phyloP scores from a whole-genome alignment of 2,329 filamentous ascomycete genomes.

The Venturiaceae sp. region DNA sequence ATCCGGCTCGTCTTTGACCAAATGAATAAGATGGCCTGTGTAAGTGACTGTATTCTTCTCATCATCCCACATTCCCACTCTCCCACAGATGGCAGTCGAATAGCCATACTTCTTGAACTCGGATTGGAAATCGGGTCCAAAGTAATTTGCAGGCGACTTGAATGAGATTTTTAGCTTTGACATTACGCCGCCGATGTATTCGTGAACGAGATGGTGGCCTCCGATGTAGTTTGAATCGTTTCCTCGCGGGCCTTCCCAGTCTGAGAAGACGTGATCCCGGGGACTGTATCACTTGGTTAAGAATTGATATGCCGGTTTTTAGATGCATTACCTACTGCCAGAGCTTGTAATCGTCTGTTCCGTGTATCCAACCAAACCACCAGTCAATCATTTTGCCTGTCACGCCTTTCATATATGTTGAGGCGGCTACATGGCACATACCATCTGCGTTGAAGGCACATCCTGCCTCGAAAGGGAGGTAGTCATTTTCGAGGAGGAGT shows the following conservation, averaged over 20 bases:
- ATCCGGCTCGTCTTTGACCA: constrained; percentile 11
- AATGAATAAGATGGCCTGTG: constrained; percentile 11
- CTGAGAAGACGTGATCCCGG: constrained; percentile 6
- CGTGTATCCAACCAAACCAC: constrained; percentile 11
- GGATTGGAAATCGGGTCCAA: constrained; percentile 5
- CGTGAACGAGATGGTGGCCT: constrained; percentile 9
- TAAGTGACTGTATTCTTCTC: constrained; percentile 5
- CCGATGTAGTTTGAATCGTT: constrained; percentile 6
- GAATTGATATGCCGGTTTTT: background rate
- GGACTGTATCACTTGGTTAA: constrained; percentile 2
- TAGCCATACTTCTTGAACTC: constrained; percentile 5
- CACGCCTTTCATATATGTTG: constrained; percentile 10
- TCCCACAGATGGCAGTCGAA: constrained; percentile 7
- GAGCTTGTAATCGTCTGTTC: background rate
- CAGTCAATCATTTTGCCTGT: constrained; percentile 11
- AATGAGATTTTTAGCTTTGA: constrained; percentile 6
- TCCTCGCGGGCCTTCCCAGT: constrained; percentile 6
- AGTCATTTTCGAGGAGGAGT: constrained; percentile 7
- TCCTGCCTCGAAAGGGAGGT: constrained; percentile 9
- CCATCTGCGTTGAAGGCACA: constrained; percentile 8
- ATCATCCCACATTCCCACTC: constrained; percentile 8
- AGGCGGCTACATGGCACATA: constrained; percentile 12
- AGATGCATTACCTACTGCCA: background rate
- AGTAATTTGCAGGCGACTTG: constrained; percentile 2
- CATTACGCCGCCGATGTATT: constrained; percentile 5